Evolutionary conservation across 129 eudicot genomes (phyloP).

Genomic region (Lactuca saligna): DNA sequence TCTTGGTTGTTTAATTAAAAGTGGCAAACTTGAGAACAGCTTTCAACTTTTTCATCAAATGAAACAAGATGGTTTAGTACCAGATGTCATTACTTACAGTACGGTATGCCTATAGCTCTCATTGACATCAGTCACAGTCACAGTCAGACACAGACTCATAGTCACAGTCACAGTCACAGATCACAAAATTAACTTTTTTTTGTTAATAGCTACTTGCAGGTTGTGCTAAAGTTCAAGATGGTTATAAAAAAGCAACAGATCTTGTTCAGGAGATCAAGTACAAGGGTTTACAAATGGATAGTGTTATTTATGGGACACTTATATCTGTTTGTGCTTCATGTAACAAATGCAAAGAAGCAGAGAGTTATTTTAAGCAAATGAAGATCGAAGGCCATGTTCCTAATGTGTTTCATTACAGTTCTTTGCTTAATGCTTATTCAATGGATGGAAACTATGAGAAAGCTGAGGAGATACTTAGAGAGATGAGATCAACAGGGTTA

Average conservation of each 20-base stretch:
- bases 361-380: slow-evolving; percentile 66
- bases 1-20: slow-evolving; percentile 64
- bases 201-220: slow-evolving; percentile 71
- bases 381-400: slow-evolving; percentile 84
- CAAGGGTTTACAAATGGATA: slow-evolving; percentile 67
- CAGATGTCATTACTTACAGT: slow-evolving; percentile 80
- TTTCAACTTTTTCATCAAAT: slow-evolving; percentile 66
- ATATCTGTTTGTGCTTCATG: slow-evolving; percentile 83
- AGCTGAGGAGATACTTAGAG: slow-evolving; percentile 67
- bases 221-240: slow-evolving; percentile 65
- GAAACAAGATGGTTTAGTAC: slow-evolving; percentile 73
- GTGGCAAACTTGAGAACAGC: slow-evolving; percentile 60
- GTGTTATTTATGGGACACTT: slow-evolving; percentile 66
- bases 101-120: slow-evolving; percentile 49
- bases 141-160: too few relatives aligned
- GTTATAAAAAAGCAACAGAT: slow-evolving; percentile 69
- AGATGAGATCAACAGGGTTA: slow-evolving; percentile 78
- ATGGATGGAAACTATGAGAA: slow-evolving; percentile 63
- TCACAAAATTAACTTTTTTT: neutral
- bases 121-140: too few relatives aligned
- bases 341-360: slow-evolving; percentile 73
- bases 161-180: neutral
- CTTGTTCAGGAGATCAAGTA: slow-evolving; percentile 65
- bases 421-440: slow-evolving; percentile 87
- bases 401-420: slow-evolving; percentile 79